Base-by-base conservation (phyloP, 1,284 basidiomycete species). In the Inonotus obliquus region DNA sequence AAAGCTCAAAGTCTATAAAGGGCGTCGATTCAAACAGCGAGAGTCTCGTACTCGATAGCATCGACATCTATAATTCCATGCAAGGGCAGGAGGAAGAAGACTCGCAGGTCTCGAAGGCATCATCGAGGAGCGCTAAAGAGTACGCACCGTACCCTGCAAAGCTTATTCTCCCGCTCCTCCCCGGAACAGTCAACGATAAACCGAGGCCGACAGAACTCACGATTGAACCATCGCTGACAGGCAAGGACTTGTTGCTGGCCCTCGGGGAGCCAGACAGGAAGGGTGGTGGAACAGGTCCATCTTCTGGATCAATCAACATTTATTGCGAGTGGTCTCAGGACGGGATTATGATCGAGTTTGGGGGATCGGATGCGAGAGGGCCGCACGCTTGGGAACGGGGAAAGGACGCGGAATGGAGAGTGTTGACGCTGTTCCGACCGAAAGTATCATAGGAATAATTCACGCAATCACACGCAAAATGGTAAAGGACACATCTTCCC, bases 301-400 rank as follows among this genome's bases (percentile, higher is more conserved):
- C 87, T 13, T 84, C 81, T 9, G 89, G 89, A n/a, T 92, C 89
- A 45, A 91, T 95, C 65, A 86, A 86, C 19, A 93, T 95, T 64
- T 96, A 92, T 91, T 89, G 92, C 67, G 93, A 96, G 72, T 96
- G 92, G 92, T 79, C 83, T n/a, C 79, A 76, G 63, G 80, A 88
- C 60, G 91, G 91, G 1, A 69, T 94, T 25, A 88, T 92, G 86
- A 81, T 92, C 17, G 91, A 94, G 69, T 92, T 92, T 73, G 89
- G 87, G 0, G 90, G 89, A 2, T 80, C 82, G 54, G 83, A 89
- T 65, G 85, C 89, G 13, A 81, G 80, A 61, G 91, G 91, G 1
- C 85, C 88, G 2, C 84, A 89, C 64, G 91, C 90, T 65, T 94
- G 91, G 92, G 91, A 94, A 67, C 80, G 81, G 64, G 91, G 91